Percentiles rank a stretch among this genome's conserved stretches.
phyloP scores from a whole-genome alignment of 495 filamentous ascomycete genomes.

The Lentithecium fluviatile region DNA sequence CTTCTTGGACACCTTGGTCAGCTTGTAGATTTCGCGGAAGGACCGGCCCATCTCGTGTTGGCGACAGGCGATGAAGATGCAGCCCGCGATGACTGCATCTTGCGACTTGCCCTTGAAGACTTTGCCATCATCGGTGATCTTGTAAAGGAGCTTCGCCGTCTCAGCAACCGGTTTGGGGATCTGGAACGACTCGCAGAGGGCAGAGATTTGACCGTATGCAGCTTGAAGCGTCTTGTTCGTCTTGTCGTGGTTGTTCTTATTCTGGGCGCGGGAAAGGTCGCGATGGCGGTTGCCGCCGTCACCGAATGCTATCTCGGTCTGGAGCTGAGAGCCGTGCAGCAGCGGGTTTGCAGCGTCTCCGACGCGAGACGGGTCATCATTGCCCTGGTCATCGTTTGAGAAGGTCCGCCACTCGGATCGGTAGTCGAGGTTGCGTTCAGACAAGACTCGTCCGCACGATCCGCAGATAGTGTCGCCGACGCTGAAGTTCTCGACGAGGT shows the following conservation, averaged over 20 bases:
- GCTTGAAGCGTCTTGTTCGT: conserved; percentile 71
- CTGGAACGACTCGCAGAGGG: conserved; percentile 79
- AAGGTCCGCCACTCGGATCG: conserved; percentile 99
- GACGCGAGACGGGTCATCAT: conserved; percentile 95
- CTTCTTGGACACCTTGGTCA: conserved; percentile 94
- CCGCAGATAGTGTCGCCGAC: conserved; percentile 90
- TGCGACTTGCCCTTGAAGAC: conserved; percentile 93
- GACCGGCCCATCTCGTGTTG: conserved; percentile 82
- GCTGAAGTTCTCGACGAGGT: conserved; percentile 88
- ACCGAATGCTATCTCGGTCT: conserved; percentile 82
- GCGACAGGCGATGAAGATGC: conserved; percentile 95
- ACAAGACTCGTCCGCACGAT: conserved; percentile 87
- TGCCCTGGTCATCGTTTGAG: conserved; percentile 90
- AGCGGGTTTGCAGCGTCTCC: conserved; percentile 86
- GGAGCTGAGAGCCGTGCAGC: conserved; percentile 86
- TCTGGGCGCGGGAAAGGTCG: conserved; percentile 84
- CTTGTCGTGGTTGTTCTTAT: conserved; percentile 82
- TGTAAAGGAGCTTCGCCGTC: conserved; percentile 90
- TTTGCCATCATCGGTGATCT: conserved; percentile 86
- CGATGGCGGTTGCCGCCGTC: conserved; percentile 65
- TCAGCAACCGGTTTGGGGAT: conserved; percentile 77
- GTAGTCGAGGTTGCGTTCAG: conserved; percentile 87
- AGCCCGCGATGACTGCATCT: conserved; percentile 90
- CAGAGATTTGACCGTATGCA: conserved; percentile 87
- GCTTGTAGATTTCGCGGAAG: conserved; percentile 85